These are phyloP conservation scores for Bipolaris victoriae DNA, from an alignment of 2,329 filamentous ascomycete species.

Conservation along the genomic window DNA sequence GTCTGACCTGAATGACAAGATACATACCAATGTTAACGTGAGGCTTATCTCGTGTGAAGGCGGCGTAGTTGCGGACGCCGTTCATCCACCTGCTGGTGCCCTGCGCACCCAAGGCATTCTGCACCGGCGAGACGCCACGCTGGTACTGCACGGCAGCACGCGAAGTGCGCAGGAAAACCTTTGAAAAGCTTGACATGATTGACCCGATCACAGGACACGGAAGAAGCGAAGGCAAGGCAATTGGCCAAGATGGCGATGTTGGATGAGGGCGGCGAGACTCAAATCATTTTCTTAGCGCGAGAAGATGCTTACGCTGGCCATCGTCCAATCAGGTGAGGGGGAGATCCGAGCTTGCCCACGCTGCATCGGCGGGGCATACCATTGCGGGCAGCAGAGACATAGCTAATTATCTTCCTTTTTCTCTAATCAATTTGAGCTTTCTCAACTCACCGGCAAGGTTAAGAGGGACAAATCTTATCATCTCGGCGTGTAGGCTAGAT, in stretches of 20 bases:
- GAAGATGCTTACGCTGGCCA: constrained; percentile 19
- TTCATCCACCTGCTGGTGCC: constrained; percentile 69
- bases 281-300: constrained; percentile 44
- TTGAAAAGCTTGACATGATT: constrained; percentile 78
- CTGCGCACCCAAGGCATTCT: constrained; percentile 69
- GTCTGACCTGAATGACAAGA: not conserved
- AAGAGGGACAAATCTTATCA: not conserved
- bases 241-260: constrained; percentile 33
- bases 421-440: not conserved
- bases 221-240: constrained; percentile 26
- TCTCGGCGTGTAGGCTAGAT: not conserved
- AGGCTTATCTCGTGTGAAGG: constrained; percentile 88
- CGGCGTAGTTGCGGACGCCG: constrained; percentile 67
- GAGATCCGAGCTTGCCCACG: constrained; percentile 24
- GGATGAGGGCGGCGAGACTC: constrained; percentile 24
- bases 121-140: constrained; percentile 74
- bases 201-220: constrained; percentile 20
- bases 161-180: constrained; percentile 83
- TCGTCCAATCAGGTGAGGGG: constrained; percentile 29
- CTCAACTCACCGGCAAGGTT: too few species aligned
- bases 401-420: constrained; percentile 16
- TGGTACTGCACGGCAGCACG: constrained; percentile 74
- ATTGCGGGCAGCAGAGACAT: constrained; percentile 19
- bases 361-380: constrained; percentile 4
- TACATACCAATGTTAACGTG: constrained; percentile 93